phyloP scores from a whole-genome alignment of 495 filamentous ascomycete species.

The Cladorrhinum samala region DNA sequence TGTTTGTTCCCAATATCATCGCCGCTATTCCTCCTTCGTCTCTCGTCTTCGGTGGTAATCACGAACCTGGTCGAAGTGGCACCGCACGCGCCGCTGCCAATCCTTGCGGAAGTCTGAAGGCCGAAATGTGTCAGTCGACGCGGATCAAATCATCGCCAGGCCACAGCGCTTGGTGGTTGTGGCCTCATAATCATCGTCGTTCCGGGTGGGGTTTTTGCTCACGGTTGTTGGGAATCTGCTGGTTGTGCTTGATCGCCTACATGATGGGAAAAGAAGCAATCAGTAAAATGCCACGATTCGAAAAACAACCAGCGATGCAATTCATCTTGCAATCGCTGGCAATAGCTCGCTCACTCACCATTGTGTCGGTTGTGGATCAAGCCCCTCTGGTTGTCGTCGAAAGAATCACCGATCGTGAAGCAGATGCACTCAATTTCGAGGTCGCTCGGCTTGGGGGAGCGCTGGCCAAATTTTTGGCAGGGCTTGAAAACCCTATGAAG shows the following conservation, averaged over 20 bases:
- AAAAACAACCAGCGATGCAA: neutral
- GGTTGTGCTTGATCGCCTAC: conserved; percentile 97
- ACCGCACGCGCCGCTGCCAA: conserved; percentile 96
- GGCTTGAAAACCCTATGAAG: conserved; percentile 44
- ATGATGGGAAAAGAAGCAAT: conserved; percentile 4
- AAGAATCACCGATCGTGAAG: conserved; percentile 29
- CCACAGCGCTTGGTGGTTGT: no score
- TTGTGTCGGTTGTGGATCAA: conserved; percentile 36
- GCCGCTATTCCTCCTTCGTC: conserved; percentile 1
- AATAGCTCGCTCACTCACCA: conserved; percentile 20
- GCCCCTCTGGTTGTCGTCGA: conserved; percentile 31
- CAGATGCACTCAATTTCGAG: conserved; percentile 35
- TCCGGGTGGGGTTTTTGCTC: conserved; percentile 39
- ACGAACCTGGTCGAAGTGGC: conserved; percentile 98
- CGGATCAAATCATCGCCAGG: conserved; percentile 5
- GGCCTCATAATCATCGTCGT: conserved; percentile 15
- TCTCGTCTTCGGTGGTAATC: neutral
- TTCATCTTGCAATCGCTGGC: conserved; percentile 8
- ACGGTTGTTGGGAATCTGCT: conserved; percentile 98
- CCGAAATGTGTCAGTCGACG: conserved; percentile 18
- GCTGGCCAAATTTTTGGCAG: conserved; percentile 38
- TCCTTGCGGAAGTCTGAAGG: conserved; percentile 96
- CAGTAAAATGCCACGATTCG: conserved; percentile 15
- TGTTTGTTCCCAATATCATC: conserved; percentile 1
- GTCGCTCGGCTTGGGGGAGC: conserved; percentile 23